phyloP scores from a whole-genome alignment of 768 basidiomycete genomes.

The Pleurotus pulmonarius region DNA sequence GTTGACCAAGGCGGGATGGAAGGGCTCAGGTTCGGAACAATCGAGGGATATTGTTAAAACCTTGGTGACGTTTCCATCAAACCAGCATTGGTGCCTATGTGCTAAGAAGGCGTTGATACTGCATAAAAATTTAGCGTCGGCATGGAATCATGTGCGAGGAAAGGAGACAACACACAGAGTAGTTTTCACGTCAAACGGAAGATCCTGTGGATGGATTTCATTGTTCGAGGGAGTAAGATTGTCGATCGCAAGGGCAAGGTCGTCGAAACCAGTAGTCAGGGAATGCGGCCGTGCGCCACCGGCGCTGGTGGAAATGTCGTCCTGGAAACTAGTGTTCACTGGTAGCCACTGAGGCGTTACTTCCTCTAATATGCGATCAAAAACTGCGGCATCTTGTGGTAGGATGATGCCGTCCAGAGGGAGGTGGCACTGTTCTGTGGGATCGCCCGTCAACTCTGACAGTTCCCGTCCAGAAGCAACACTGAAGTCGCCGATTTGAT shows the following conservation, averaged over 20 bases:
- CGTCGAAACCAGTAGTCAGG: background rate
- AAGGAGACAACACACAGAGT: conserved; percentile 24
- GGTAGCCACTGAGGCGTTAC: background rate
- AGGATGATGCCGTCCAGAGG: background rate
- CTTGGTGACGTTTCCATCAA: conserved; percentile 44
- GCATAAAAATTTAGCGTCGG: background rate
- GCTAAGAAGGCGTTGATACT: conserved; percentile 54
- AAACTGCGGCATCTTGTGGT: background rate
- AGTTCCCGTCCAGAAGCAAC: background rate
- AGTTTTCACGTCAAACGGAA: conserved; percentile 22
- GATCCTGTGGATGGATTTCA: background rate
- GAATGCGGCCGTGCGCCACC: background rate
- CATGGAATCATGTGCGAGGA: background rate
- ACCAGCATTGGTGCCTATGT: conserved; percentile 57
- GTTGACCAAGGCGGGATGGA: conserved; percentile 58
- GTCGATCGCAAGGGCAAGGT: background rate
- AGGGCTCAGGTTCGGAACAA: conserved; percentile 21
- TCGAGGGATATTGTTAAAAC: conserved; percentile 28
- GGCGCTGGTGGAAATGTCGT: conserved; percentile 1
- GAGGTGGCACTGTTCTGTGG: background rate
- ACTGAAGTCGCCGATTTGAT: background rate
- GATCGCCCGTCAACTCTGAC: background rate
- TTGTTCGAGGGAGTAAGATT: background rate
- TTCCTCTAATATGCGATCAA: background rate
- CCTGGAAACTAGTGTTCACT: background rate